Conservation (phyloP, 2,329 filamentous ascomycete genomes). For the Epichloe hybrida region DNA sequence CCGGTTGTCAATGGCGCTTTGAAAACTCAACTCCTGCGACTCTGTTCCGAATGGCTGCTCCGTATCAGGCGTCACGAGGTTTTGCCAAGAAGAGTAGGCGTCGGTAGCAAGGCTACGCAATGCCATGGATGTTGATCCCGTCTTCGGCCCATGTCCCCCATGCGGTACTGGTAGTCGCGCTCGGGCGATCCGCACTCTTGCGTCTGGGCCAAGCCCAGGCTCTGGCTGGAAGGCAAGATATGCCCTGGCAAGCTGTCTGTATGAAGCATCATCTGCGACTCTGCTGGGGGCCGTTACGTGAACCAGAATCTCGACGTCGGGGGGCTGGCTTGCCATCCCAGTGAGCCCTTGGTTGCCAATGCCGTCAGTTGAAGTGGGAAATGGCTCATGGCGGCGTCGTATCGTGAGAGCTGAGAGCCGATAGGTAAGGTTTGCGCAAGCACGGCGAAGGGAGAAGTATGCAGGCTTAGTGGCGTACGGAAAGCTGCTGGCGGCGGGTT, state of each 20-base stretch:
- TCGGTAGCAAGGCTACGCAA: not conserved
- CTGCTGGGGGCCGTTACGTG: conserved; percentile 40
- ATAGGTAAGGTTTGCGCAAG: not conserved
- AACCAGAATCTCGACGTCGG: conserved; percentile 38
- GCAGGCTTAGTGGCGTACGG: not conserved
- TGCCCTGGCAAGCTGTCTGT: conserved; percentile 34
- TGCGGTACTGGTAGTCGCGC: not conserved
- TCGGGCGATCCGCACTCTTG: not conserved
- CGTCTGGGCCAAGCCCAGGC: conserved; percentile 10
- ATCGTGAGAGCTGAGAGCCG: not conserved
- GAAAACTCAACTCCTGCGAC: conserved; percentile 31
- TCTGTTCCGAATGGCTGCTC: conserved; percentile 14
- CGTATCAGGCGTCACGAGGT: conserved; percentile 7
- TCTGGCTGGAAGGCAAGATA: conserved; percentile 32
- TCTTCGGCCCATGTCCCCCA: not conserved
- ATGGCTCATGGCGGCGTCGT: conserved; percentile 3
- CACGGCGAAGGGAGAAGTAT: not conserved
- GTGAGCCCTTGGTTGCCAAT: not conserved
- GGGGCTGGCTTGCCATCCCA: conserved; percentile 13
- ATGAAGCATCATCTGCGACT: conserved; percentile 32
- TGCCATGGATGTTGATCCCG: not conserved
- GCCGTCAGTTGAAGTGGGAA: not conserved
- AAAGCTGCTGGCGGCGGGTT: not conserved
- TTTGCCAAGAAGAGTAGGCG: not conserved
- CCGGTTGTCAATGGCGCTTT: conserved; percentile 31